A percentile compares a stretch with the other conserved stretches of the same genome.
These are phyloP conservation scores for Aspergillus japonicus DNA, from an alignment of 2,329 filamentous ascomycete genomes.

Conservation along the genomic window DNA sequence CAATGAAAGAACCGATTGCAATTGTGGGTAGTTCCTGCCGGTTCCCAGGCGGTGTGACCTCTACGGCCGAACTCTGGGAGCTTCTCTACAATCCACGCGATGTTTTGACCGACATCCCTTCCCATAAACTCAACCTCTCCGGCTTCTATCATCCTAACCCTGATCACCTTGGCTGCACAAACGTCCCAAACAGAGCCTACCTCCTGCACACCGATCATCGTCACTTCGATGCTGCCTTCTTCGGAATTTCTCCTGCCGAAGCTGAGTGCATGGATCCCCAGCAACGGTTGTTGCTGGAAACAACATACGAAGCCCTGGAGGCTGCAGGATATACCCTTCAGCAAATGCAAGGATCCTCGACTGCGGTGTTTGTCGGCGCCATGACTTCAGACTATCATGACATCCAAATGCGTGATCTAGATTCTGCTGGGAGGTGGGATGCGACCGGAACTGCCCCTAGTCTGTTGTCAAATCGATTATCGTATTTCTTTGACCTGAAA, in stretches of 20 bases:
- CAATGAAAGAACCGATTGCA: slow-evolving; percentile 11
- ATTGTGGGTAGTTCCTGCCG: slow-evolving; percentile 14
- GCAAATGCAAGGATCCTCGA: background rate
- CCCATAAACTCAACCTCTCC: background rate
- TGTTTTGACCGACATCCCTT: slow-evolving; percentile 1
- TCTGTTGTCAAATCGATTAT: slow-evolving; percentile 36
- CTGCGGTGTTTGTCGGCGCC: slow-evolving; percentile 8
- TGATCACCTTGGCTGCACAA: slow-evolving; percentile 2
- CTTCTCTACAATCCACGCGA: slow-evolving; percentile 5
- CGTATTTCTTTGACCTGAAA: slow-evolving; percentile 23
- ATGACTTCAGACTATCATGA: slow-evolving; percentile 12
- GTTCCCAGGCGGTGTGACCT: slow-evolving; percentile 10
- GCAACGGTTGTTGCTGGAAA: slow-evolving; percentile 12
- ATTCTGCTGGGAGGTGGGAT: background rate
- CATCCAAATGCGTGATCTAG: background rate
- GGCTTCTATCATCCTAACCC: slow-evolving; percentile 7
- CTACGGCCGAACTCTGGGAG: slow-evolving; percentile 12
- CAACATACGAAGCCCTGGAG: slow-evolving; percentile 10
- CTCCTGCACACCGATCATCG: slow-evolving; percentile 1
- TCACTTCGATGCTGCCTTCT: slow-evolving; percentile 12
- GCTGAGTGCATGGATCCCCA: slow-evolving; percentile 15
- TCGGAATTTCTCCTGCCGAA: slow-evolving; percentile 7
- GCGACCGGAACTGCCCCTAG: slow-evolving; percentile 27
- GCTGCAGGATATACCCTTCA: slow-evolving; percentile 5
- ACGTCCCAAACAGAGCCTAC: background rate